Percentiles rank a stretch among this genome's conserved stretches.
These are phyloP conservation scores for Wickerhamiella cacticola DNA, from an alignment of 805 yeast species.

Conservation along the genomic window DNA sequence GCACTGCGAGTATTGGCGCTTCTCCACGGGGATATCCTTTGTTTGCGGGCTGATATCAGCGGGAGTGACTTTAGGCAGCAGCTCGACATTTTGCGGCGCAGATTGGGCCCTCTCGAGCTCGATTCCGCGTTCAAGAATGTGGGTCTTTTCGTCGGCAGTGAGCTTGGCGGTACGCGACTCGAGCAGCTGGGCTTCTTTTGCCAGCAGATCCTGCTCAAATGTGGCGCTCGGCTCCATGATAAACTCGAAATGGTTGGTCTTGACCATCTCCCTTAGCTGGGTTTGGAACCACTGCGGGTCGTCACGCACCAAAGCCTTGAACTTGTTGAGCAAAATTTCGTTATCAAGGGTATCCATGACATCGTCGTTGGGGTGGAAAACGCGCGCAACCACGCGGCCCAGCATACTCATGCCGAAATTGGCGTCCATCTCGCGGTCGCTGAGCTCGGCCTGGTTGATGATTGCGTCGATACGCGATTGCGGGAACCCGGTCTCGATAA, in stretches of 20 bases:
- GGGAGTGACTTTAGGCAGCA: slow-evolving; percentile 66
- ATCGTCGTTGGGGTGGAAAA: slow-evolving; percentile 77
- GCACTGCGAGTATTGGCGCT: slow-evolving; percentile 9
- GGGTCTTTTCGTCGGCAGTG: slow-evolving; percentile 42
- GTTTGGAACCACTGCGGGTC: slow-evolving; percentile 51
- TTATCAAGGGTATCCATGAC: slow-evolving; percentile 48
- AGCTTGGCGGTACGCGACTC: slow-evolving; percentile 34
- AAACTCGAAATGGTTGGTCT: slow-evolving; percentile 53
- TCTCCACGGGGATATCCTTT: slow-evolving; percentile 28
- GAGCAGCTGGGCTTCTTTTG: slow-evolving; percentile 49
- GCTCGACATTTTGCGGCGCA: slow-evolving; percentile 57
- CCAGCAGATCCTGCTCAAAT: slow-evolving; percentile 39
- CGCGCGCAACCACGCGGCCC: slow-evolving; percentile 64
- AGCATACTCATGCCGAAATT: slow-evolving; percentile 77
- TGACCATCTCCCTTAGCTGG: slow-evolving; percentile 42
- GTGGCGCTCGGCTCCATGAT: slow-evolving; percentile 59
- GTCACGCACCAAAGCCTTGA: slow-evolving; percentile 46
- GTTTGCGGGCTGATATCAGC: slow-evolving; percentile 58
- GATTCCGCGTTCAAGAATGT: slow-evolving; percentile 49
- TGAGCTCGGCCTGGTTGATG: slow-evolving; percentile 73
- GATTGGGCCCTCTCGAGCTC: slow-evolving; percentile 52
- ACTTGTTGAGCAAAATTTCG: slow-evolving; percentile 44
- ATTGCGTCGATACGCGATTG: slow-evolving; percentile 64
- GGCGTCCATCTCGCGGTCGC: slow-evolving; percentile 76
- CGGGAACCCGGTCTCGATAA: slow-evolving; percentile 38